Base-by-base conservation (phyloP, 768 basidiomycete species). In the Candolleomyces eurysporus region DNA sequence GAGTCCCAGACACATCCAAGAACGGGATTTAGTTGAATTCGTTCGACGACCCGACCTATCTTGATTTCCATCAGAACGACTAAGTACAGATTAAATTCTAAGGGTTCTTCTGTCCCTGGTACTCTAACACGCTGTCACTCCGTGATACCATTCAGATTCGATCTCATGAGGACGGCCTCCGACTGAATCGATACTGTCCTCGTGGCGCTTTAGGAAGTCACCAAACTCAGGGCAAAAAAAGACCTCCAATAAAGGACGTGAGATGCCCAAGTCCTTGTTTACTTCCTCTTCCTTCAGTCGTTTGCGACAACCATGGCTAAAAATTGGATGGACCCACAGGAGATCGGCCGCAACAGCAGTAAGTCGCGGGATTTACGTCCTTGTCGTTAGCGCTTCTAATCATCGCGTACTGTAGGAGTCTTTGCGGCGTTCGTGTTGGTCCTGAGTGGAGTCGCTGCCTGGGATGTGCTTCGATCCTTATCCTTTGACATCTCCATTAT, bases 401-500 rank as follows among this genome's bases (percentile, higher is more conserved):
- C 48, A 51, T 39, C 50, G 2, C n/a, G 19, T 9, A n/a, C 17
- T 14, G 40, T 56, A 75, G 74, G 67, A 54, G 64, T 75, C 32
- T 74, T 68, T 62, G 74, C 59, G 19, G 71, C 74, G 6, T 75
- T 74, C 58, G 64, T 66, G 14, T 58, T 75, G 17, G 70, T 72
- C 10, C 69, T 74, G 39, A 66, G 65, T 49, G 74, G 74, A n/a
- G 63, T 75, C n/a, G 71, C 71, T 3, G 62, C 67, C 7, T 75
- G 74, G 72, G 71, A 75, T 49, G 66, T 74, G 36, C 36, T 72
- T 17, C 70, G 69, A 22, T 72, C 71, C 5, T 26, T 73, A 19
- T 65, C 64, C 58, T 75, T 75, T 49, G 74, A 75, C 57, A 59
- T 73, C 58, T 74, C 73, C 22, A 68, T 75, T 42, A 62, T 74